Conservation (phyloP, 75 land plant genomes). For the Selaginella tamariscina region DNA sequence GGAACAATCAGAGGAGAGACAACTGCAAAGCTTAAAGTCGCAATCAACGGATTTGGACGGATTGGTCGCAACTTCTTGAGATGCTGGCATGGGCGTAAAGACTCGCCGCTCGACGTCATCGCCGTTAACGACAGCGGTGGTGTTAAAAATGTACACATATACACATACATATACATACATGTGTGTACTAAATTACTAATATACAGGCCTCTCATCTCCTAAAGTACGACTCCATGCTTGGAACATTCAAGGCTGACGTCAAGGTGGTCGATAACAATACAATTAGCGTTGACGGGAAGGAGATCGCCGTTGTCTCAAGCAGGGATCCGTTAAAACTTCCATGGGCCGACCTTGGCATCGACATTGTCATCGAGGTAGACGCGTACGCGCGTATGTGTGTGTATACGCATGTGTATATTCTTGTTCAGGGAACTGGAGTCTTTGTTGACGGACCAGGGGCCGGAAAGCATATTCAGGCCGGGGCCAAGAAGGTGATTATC, state of each 20-base stretch:
- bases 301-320: conserved; percentile 3
- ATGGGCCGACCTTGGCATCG: conserved; percentile 6
- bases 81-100: conserved; percentile 13
- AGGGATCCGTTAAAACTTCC: conserved; percentile 9
- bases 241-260: conserved; percentile 12
- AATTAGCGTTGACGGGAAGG: conserved; percentile 4
- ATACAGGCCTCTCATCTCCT: conserved; percentile 4
- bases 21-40: conserved; percentile 4
- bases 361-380: conserved; percentile 8
- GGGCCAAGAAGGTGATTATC: conserved; percentile 9
- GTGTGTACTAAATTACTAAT: neutral
- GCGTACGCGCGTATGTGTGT: neutral
- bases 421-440: conserved; percentile 9
- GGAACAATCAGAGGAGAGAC: conserved; percentile 6
- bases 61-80: conserved; percentile 8
- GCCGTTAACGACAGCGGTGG: conserved; percentile 8
- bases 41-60: conserved; percentile 8
- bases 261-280: neutral
- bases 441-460: conserved; percentile 10
- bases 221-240: conserved; percentile 9
- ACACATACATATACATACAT: no score
- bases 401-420: neutral
- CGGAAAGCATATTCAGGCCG: conserved; percentile 12
- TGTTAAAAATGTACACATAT: neutral
- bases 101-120: conserved; percentile 2